Base-by-base conservation (phyloP, 805 yeast species). In the Cyberlindnera petersonii region DNA sequence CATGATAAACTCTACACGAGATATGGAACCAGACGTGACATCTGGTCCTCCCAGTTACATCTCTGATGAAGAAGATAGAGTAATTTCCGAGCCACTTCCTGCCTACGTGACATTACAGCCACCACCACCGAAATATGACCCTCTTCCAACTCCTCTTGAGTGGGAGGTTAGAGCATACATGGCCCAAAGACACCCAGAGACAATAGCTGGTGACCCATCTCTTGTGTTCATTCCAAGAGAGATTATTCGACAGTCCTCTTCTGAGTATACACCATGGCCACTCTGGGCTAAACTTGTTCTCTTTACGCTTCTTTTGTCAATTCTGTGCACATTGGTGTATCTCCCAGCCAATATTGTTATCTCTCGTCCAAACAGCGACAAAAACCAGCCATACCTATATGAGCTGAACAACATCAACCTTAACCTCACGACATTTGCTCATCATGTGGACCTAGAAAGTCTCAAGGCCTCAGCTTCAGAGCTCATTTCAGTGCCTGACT, bases 351-450 rank as follows among this genome's bases (percentile, higher is more conserved):
- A 11, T n/a, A 4, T 16, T 18, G 9, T 18, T 15, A 13, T 14
- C 26, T 4, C 19, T 14, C 14, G 4, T 26, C 17, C 26, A 14
- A 9, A 24, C 31, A 6, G 26, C 7, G 9, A 17, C 24, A 4
- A 10, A 6, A 5, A 9, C 17, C 18, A 26, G 8, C 37, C 35
- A 2, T 39, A 34, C 18, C 15, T 39, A 10, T 31, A 17, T 16
- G 39, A 34, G 26, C 9, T 39, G 6, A 35, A 39, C 35, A 39
- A 39, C 33, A 24, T 15, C 5, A 8, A 30, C 6, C 17, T 31
- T 8, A 30, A 34, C 18, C n/a, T 39, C 3, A 14, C 37, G 5
- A 18, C 24, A 8, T 29, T 39, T 17, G 34, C 28, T n/a, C 31
- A 9, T n/a, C 21, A 23, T 23, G 17, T 37, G 5, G 20, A 32